phyloP scores from a whole-genome alignment of 2,329 filamentous ascomycete genomes.

The Fusarium liriodendri region DNA sequence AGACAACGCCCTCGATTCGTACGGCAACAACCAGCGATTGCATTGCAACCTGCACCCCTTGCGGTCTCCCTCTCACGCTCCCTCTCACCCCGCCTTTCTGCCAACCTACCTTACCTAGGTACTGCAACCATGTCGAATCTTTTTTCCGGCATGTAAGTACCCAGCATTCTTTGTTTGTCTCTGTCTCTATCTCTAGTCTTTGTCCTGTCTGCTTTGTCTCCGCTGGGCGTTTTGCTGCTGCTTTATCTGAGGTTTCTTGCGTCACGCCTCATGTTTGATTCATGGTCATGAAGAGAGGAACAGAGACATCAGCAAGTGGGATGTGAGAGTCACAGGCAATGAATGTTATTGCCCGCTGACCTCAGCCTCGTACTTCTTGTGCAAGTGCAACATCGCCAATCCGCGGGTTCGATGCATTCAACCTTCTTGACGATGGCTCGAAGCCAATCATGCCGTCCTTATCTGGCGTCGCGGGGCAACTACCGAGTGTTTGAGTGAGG shows the following conservation, averaged over 20 bases:
- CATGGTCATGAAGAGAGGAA: not conserved
- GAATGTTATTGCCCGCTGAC: not conserved
- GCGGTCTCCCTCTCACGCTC: slow-evolving; percentile 34
- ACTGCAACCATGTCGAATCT: slow-evolving; percentile 66
- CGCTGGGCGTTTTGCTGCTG: not conserved
- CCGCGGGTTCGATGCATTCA: slow-evolving; percentile 14
- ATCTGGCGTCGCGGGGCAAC: slow-evolving; percentile 20
- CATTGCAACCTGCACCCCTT: slow-evolving; percentile 20
- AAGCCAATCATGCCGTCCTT: slow-evolving; percentile 5
- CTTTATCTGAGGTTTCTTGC: not conserved
- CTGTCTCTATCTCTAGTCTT: slow-evolving; percentile 1
- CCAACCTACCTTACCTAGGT: not conserved
- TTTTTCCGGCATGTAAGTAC: slow-evolving; percentile 71
- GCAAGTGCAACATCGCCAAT: slow-evolving; percentile 27
- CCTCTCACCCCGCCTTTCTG: slow-evolving; percentile 37
- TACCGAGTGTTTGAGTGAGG: slow-evolving; percentile 16
- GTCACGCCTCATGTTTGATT: not conserved
- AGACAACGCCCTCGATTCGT: not conserved
- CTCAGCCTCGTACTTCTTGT: slow-evolving; percentile 8
- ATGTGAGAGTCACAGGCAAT: not conserved
- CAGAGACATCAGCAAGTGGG: not conserved
- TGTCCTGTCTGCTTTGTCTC: not conserved
- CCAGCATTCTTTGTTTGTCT: slow-evolving; percentile 25
- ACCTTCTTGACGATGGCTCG: not conserved
- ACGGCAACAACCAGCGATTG: slow-evolving; percentile 3